Conservation (phyloP, 371 early-diverging fungal genomes). For the Saksenaea oblongispora region DNA sequence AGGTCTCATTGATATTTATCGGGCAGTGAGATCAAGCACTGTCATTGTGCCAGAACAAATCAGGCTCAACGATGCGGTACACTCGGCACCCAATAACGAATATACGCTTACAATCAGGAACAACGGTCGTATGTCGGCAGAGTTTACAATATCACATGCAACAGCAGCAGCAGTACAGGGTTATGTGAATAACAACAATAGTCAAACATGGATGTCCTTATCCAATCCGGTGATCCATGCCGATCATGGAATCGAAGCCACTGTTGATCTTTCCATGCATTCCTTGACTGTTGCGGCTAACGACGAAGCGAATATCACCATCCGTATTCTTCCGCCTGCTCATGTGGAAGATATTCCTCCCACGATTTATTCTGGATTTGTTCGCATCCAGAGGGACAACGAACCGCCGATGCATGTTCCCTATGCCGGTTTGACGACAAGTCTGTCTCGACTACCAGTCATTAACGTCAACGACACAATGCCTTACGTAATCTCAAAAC, state of each 20-base stretch:
- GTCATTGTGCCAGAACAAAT: constrained; percentile 61
- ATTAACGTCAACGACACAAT: constrained; percentile 33
- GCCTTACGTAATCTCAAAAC: constrained; percentile 21
- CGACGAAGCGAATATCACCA: constrained; percentile 20
- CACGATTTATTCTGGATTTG: constrained; percentile 45
- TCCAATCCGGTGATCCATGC: constrained; percentile 22
- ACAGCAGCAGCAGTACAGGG: constrained; percentile 50
- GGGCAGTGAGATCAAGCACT: constrained; percentile 57
- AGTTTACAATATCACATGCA: constrained; percentile 52
- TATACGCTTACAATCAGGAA: constrained; percentile 62
- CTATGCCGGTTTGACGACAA: constrained; percentile 42
- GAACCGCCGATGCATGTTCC: constrained; percentile 26
- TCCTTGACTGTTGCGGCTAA: constrained; percentile 24
- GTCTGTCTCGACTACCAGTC: constrained; percentile 30
- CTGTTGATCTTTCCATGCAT: constrained; percentile 20
- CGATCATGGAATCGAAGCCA: constrained; percentile 20
- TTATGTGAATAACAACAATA: constrained; percentile 17
- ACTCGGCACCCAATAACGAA: constrained; percentile 38
- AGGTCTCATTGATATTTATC: constrained; percentile 69
- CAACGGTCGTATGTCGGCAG: constrained; percentile 47
- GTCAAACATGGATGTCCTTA: constrained; percentile 15
- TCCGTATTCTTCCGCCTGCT: constrained; percentile 31
- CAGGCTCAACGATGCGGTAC: constrained; percentile 63
- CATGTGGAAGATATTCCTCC: constrained; percentile 15
- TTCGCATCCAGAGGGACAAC: constrained; percentile 19